A percentile compares a stretch with the other conserved stretches of the same genome.
Conservation (phyloP, 306 rosid genomes). For the Parietaria judaica region DNA sequence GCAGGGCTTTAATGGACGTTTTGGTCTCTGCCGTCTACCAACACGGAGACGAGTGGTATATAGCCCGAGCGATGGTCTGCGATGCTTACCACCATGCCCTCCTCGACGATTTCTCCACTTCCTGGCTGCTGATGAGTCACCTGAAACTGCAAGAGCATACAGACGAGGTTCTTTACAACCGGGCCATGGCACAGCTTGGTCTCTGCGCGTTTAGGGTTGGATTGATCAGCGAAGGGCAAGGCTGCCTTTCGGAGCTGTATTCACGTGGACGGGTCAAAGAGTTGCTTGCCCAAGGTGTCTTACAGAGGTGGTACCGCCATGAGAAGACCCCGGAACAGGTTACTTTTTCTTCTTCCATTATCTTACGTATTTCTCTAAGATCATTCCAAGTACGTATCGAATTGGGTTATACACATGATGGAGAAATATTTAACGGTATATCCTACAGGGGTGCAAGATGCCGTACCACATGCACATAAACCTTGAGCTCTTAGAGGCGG, state of each 20-base stretch:
- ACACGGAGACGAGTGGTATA: slow-evolving; percentile 84
- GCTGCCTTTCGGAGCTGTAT: slow-evolving; percentile 84
- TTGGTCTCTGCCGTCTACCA: slow-evolving; percentile 75
- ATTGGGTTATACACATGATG: no score
- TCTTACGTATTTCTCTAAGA: no score
- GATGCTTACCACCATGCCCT: slow-evolving; percentile 96
- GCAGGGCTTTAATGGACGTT: slow-evolving; percentile 72
- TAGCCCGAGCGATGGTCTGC: slow-evolving; percentile 97
- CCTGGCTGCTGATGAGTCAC: slow-evolving; percentile 97
- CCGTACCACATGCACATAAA: slow-evolving; percentile 99
- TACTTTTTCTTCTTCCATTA: no score
- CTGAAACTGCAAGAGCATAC: slow-evolving; percentile 73
- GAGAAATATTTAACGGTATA: no score
- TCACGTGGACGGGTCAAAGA: slow-evolving; percentile 99
- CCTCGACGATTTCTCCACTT: slow-evolving; percentile 62
- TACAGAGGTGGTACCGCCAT: slow-evolving; percentile 75
- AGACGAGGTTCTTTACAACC: slow-evolving; percentile 91
- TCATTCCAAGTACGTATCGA: no score
- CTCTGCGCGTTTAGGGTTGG: slow-evolving; percentile 85
- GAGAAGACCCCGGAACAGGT: slow-evolving; percentile 99
- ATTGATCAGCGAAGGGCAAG: slow-evolving; percentile 68
- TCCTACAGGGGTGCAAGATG: slow-evolving; percentile 77
- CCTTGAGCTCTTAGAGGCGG: slow-evolving; percentile 87
- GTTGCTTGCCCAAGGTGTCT: slow-evolving; percentile 93
- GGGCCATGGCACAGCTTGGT: slow-evolving; percentile 96